A percentile compares a stretch with the other conserved stretches of the same genome.
phyloP scores from a whole-genome alignment of 768 basidiomycete genomes.

The Macrolepiota fuliginosa region DNA sequence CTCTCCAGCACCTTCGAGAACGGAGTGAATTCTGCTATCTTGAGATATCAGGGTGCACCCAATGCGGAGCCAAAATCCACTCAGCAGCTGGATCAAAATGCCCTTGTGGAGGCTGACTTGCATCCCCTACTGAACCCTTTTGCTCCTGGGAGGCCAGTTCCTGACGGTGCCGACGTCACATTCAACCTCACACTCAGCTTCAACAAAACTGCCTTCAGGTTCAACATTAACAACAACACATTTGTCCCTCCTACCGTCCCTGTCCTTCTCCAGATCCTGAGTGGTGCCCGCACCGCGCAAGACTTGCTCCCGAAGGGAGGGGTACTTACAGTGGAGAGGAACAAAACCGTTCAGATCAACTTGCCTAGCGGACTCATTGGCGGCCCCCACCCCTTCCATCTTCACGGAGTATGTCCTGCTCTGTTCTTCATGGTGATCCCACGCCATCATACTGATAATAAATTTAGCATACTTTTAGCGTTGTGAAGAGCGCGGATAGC shows the following conservation, averaged over 20 bases:
- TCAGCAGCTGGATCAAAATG: not conserved
- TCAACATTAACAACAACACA: constrained; percentile 19
- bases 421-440: constrained; percentile 37
- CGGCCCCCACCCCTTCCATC: constrained; percentile 40
- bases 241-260: constrained; percentile 31
- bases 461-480: constrained; percentile 32
- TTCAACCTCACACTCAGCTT: constrained; percentile 18
- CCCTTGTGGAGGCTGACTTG: not conserved
- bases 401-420: constrained; percentile 38
- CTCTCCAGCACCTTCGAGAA: constrained; percentile 11
- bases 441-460: constrained; percentile 16
- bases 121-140: not conserved
- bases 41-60: constrained; percentile 32
- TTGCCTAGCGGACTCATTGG: constrained; percentile 26
- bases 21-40: constrained; percentile 20
- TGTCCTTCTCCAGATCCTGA: constrained; percentile 38
- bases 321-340: constrained; percentile 39
- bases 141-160: constrained; percentile 27
- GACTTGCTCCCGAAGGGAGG: constrained; percentile 37
- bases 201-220: constrained; percentile 29
- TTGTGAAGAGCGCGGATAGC: constrained; percentile 38
- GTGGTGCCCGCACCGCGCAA: constrained; percentile 31
- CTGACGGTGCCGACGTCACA: constrained; percentile 28
- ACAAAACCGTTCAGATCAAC: constrained; percentile 46
- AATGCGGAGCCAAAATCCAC: constrained; percentile 27